Base-by-base conservation (phyloP, 2,329 filamentous ascomycete genomes). In the Endoconidiophora laricicola region DNA sequence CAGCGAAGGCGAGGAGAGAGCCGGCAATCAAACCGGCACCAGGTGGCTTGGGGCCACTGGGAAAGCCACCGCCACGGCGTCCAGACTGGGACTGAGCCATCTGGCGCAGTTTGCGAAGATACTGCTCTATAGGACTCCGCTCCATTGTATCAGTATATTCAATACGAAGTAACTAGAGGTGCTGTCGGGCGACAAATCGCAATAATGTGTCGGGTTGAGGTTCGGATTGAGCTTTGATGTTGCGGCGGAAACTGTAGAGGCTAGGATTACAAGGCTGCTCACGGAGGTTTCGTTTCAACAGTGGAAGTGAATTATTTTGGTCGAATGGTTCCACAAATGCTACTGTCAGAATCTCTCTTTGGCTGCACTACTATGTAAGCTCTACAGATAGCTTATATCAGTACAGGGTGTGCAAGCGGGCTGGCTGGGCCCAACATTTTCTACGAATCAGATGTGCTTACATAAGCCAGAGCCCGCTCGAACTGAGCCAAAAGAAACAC, bases 31-130 rank as follows among this genome's bases (percentile, higher is more conserved):
- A 49, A 33, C 65, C 66, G 42, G 62, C 62, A 36, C 65, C 63
- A 5, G 52, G 52, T 3, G 52, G 48, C 22, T 46, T 38, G 12
- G 26, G 26, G 45, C 64, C 64, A 53, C 65, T 61, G 54, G 67
- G 66, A 46, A 65, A 63, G 54, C 67, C 67, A 51, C 66, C 62
- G 48, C 65, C 65, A 54, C 67, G 65, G 48, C 66, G 62, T 52
- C 66, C 64, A 59, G 65, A 62, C 49, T 65, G 56, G 26, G 40
- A 33, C 59, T 66, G 62, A 50, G 69, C 68, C 59, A 71, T 69
- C 59, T 69, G 66, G 57, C 70, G 70, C 52, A 74, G 63, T 57
- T 67, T 68, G 54, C 66, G 67, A 61, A 72, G 65, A 54, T 72
- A 71, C 58, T 74, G 70, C 58, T 74, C 69, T 59, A 68, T 64